Conservation (phyloP, 345 rosid genomes). For the Syzygium aqueum region DNA sequence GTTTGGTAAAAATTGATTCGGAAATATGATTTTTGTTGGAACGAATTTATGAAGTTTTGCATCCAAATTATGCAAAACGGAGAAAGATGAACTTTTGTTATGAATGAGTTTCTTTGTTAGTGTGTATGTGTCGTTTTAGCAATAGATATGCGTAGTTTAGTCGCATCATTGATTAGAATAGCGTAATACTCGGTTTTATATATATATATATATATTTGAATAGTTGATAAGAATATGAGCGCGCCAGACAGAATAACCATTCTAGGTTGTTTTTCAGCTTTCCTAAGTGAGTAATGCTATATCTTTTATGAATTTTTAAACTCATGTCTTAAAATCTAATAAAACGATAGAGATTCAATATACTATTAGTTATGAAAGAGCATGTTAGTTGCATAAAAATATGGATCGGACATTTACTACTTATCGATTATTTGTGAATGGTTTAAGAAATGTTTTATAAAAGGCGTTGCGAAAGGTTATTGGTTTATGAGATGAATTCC, state of each 20-base stretch:
- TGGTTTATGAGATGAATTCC: too few relatives aligned
- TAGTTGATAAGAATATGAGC: neutral
- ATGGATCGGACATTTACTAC: too few relatives aligned
- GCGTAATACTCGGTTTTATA: neutral
- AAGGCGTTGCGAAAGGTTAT: too few relatives aligned
- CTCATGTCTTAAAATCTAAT: neutral
- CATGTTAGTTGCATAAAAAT: too few relatives aligned
- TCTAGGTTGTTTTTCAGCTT: neutral
- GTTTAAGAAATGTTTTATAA: too few relatives aligned
- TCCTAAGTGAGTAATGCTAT: neutral
- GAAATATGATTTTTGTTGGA: too few relatives aligned
- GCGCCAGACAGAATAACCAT: rapidly evolving
- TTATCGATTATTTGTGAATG: too few relatives aligned
- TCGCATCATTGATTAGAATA: rapidly evolving
- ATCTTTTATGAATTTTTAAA: too few relatives aligned
- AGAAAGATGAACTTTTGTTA: too few relatives aligned
- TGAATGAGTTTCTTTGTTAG: neutral
- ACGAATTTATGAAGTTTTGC: neutral
- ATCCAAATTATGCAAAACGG: neutral
- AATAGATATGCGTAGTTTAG: neutral
- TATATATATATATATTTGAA: too few relatives aligned
- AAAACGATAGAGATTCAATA: too few relatives aligned
- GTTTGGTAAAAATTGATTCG: rapidly evolving
- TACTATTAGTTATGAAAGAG: too few relatives aligned
- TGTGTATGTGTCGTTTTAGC: neutral